Evolutionary conservation across 192 early-diverging fungal genomes (phyloP).

Genomic region (Linderina pennispora): DNA sequence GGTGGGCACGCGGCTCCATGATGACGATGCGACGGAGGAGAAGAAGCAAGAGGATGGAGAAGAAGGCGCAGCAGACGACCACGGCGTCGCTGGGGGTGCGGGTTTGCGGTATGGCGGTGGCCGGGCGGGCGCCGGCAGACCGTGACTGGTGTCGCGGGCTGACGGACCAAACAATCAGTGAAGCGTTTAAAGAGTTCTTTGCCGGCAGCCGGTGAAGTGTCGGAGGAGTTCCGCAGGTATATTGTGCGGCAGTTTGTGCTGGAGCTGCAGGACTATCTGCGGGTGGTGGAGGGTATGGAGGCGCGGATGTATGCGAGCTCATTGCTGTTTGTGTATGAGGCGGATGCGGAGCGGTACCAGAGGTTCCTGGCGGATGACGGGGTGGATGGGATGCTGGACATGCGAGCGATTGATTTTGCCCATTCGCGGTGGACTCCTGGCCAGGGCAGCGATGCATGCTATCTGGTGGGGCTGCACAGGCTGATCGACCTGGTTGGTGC

Average conservation of each 20-base stretch:
- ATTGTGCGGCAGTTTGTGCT: conserved; percentile 57
- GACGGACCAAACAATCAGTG: conserved; percentile 44
- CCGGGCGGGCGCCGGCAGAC: conserved; percentile 2
- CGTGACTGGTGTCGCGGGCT: conserved; percentile 18
- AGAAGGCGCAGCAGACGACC: conserved; percentile 63
- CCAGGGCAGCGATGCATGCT: conserved; percentile 60
- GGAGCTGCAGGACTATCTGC: conserved; percentile 51
- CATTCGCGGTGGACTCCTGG: conserved; percentile 66
- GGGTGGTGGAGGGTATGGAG: conserved; percentile 48
- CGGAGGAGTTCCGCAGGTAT: conserved; percentile 45
- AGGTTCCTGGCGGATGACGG: conserved; percentile 40
- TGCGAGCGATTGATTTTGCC: conserved; percentile 86
- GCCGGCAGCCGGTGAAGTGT: conserved; percentile 34
- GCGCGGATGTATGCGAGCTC: conserved; percentile 68
- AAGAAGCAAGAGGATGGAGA: conserved; percentile 64
- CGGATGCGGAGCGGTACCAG: conserved; percentile 48
- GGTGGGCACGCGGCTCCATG: conserved; percentile 73
- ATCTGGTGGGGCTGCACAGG: conserved; percentile 59
- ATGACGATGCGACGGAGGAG: conserved; percentile 59
- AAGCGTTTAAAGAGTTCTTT: conserved; percentile 64
- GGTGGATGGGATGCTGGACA: conserved; percentile 48
- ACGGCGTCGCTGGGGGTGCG: conserved; percentile 56
- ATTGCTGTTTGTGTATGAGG: conserved; percentile 79
- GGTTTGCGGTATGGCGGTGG: conserved; percentile 69
- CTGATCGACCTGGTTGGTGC: conserved; percentile 51